A percentile compares a stretch with the other conserved stretches of the same genome.
These are phyloP conservation scores for Actinomucor elegans DNA, from an alignment of 371 early-diverging fungal species.

Conservation along the genomic window DNA sequence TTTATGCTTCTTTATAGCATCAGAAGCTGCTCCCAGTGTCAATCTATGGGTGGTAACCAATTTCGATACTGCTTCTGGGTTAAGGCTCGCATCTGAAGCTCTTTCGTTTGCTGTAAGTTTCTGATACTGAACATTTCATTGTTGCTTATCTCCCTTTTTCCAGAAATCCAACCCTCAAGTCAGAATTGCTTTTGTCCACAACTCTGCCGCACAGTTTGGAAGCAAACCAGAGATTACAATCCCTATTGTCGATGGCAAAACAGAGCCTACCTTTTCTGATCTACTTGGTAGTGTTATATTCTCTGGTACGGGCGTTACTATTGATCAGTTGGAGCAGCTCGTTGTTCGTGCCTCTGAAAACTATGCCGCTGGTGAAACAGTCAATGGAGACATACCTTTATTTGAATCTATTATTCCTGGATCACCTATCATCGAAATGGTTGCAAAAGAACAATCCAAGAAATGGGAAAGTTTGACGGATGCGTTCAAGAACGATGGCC, in stretches of 20 bases:
- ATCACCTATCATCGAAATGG: slow-evolving; percentile 33
- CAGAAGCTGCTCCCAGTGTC: slow-evolving; percentile 13
- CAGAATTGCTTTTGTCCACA: slow-evolving; percentile 56
- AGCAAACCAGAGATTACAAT: neutral
- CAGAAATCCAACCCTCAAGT: slow-evolving; percentile 30
- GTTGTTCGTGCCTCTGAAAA: neutral
- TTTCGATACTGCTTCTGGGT: slow-evolving; percentile 51
- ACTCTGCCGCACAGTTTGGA: neutral
- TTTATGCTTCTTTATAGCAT: slow-evolving; percentile 8
- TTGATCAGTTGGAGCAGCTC: neutral
- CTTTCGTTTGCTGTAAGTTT: slow-evolving; percentile 37
- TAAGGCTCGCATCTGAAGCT: slow-evolving; percentile 50
- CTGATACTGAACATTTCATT: too few species aligned
- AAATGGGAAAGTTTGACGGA: slow-evolving; percentile 17
- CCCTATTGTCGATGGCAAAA: neutral
- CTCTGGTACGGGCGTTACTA: neutral
- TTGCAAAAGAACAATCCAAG: slow-evolving; percentile 7
- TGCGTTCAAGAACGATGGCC: slow-evolving; percentile 19
- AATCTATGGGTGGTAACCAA: slow-evolving; percentile 59
- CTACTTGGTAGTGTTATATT: slow-evolving; percentile 7
- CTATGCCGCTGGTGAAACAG: neutral
- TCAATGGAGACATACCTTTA: neutral
- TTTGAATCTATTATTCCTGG: slow-evolving; percentile 32
- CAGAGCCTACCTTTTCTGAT: slow-evolving; percentile 8
- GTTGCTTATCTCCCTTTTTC: too few species aligned